Base-by-base conservation (phyloP, 2,329 filamentous ascomycete species). In the Fusarium sp. region DNA sequence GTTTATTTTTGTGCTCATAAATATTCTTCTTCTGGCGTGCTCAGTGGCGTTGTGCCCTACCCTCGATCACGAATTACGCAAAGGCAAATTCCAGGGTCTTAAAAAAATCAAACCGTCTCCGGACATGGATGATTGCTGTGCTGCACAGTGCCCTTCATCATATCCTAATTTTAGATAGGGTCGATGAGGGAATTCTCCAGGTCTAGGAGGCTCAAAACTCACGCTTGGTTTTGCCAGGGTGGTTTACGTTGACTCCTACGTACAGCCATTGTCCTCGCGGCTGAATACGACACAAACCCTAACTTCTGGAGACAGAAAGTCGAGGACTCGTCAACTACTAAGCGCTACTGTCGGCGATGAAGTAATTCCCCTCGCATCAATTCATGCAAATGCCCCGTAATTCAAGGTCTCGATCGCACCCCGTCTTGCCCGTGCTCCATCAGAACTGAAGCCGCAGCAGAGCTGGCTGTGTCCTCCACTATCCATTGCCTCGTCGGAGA, bases 1-100 rank as follows among this genome's bases (percentile, higher is more conserved):
- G 45, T 28, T 33, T 49, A 24, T 49, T 55, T 54, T 42, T 59
- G 41, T 66, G 49, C 55, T 54, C 38, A 20, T 36, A 67, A 36
- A 55, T 51, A 41, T 26, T 39, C 41, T 51, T 52, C 33, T 52
- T 63, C 52, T 48, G n/a, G 51, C 52, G 64, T 69, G 69, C 44
- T 63, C 26, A 18, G 72, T 72, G 72, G 72, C 57, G 72, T 66
- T 67, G 18, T 70, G 62, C 72, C 62, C 67, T 76, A 63, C 62
- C 57, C 60, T 74, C 33, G 39, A 65, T 62, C 63, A 54, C 67
- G 28, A 38, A 62, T 41, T 54, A 45, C 33, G 35, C 42, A 59
- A 39, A 52, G 54, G 54, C 48, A 61, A 72, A 72, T 64, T 55
- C 41, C 58, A 42, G 52, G n/a, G 47, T 62, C 24, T 9, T 17